phyloP scores from a whole-genome alignment of 306 rosid genomes.

The Lagenaria siceraria region DNA sequence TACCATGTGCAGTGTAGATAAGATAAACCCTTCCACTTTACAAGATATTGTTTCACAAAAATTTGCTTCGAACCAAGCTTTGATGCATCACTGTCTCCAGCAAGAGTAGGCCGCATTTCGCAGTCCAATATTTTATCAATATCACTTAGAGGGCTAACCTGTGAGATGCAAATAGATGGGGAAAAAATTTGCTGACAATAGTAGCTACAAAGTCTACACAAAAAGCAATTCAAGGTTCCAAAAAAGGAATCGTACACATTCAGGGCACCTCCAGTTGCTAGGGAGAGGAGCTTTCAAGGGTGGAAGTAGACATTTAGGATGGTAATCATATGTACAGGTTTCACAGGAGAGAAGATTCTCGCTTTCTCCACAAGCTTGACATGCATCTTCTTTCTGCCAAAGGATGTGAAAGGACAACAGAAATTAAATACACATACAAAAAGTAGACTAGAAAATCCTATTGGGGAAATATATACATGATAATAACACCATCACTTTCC shows the following conservation, averaged over 20 bases:
- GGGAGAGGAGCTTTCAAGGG: conserved; percentile 56
- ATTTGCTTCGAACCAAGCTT: conserved; percentile 65
- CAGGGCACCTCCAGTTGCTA: conserved; percentile 87
- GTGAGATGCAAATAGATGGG: conserved; percentile 17
- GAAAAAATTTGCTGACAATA: conserved; percentile 6
- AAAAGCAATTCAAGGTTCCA: conserved; percentile 7
- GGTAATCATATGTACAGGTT: conserved; percentile 81
- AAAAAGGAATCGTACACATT: conserved; percentile 60
- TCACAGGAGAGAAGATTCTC: conserved; percentile 67
- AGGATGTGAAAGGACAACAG: neutral
- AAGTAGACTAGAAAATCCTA: neutral
- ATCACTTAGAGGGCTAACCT: conserved; percentile 93
- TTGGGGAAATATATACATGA: neutral
- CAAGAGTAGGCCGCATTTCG: conserved; percentile 91
- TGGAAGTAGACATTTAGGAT: conserved; percentile 77
- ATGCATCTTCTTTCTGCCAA: conserved; percentile 68
- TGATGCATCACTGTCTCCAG: conserved; percentile 60
- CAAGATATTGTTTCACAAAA: conserved; percentile 92
- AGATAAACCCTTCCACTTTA: conserved; percentile 94
- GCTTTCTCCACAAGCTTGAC: conserved; percentile 90
- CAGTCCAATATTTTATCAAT: conserved; percentile 86
- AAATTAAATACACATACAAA: neutral
- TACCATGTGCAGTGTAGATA: conserved; percentile 92
- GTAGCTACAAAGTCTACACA: conserved; percentile 6
- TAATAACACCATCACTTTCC: neutral